Conservation (phyloP, 176 grass and related monocot genomes). For the Panicum miliaceum region DNA sequence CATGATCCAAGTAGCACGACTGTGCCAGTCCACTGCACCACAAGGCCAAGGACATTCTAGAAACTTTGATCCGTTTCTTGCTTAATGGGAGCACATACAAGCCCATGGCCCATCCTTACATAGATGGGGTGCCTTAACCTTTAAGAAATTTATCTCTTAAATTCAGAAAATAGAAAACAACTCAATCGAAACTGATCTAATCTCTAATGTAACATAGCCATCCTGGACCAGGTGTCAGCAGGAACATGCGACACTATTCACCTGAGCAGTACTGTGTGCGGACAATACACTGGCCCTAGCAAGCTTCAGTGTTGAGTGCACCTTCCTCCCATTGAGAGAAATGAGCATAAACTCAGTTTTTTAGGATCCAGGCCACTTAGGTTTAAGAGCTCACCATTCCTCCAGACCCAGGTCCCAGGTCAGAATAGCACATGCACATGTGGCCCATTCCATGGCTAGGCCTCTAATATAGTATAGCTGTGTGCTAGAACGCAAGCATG, state of each 20-base stretch:
- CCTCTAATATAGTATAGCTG: not conserved
- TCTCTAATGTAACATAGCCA: not conserved
- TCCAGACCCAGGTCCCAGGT: not conserved
- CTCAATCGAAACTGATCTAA: not conserved
- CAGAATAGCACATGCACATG: not conserved
- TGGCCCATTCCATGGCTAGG: not conserved
- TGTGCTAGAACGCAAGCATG: not conserved
- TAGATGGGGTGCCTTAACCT: not conserved
- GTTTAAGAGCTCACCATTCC: not conserved
- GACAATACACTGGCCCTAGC: not conserved
- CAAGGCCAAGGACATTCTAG: not conserved
- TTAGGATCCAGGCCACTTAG: not conserved
- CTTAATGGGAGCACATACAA: not conserved
- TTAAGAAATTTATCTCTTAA: not conserved
- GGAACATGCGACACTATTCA: too few species aligned
- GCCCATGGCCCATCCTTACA: not conserved
- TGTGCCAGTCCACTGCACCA: not conserved
- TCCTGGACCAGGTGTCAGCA: not conserved
- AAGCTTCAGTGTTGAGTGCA: not conserved
- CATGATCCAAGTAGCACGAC: not conserved
- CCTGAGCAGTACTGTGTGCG: not conserved
- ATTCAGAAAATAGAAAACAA: not conserved
- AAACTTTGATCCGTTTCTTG: not conserved
- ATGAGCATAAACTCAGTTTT: not conserved
- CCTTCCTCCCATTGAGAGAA: conserved; percentile 6